Evolutionary conservation across 202 grass and related monocot genomes (phyloP).

Genomic region (Schoenoplectus tabernaemontani): DNA sequence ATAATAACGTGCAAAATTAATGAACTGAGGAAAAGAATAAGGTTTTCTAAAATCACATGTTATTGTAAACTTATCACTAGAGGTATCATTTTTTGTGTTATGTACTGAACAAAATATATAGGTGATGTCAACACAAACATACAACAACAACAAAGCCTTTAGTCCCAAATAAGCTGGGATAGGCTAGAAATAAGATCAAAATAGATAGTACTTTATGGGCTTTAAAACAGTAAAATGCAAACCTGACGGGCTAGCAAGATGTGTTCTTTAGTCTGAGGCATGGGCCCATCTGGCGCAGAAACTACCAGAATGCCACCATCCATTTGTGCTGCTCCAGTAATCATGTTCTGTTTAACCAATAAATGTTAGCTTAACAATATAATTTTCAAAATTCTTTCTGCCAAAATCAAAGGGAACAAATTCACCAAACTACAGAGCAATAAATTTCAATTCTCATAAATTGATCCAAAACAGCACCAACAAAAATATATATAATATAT

Average conservation of each 20-base stretch:
- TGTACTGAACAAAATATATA: background rate
- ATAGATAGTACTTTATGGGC: background rate
- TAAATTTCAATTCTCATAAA: background rate
- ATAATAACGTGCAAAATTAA: background rate
- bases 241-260: constrained; percentile 98
- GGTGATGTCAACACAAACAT: background rate
- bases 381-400: background rate
- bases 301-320: constrained; percentile 97
- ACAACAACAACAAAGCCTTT: background rate
- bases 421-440: background rate
- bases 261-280: constrained; percentile 99
- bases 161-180: too few relatives aligned
- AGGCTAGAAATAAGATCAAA: too few relatives aligned
- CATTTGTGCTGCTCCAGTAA: constrained; percentile 99
- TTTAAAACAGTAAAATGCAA: background rate
- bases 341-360: constrained; percentile 67
- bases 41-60: background rate
- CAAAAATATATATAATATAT: background rate
- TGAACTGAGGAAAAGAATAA: background rate
- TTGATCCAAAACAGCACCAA: background rate
- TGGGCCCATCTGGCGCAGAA: constrained; percentile 93
- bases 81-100: background rate
- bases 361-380: background rate
- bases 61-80: background rate
- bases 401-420: background rate